These are phyloP conservation scores for Daldinia childiae DNA, from an alignment of 495 filamentous ascomycete genomes.

Conservation along the genomic window DNA sequence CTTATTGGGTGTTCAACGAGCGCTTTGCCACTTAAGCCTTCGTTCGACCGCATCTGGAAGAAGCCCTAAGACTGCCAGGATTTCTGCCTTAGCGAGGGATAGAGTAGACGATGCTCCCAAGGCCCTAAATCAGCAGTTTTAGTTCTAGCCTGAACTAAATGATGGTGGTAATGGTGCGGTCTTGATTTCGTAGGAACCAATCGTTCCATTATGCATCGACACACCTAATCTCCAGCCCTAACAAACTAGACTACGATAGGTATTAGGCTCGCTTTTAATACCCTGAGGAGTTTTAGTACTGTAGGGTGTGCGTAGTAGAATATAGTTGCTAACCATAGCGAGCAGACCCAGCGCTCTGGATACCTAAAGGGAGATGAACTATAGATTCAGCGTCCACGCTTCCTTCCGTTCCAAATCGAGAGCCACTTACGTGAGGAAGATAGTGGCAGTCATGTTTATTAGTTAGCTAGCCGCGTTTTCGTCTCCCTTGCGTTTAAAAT, in stretches of 20 bases:
- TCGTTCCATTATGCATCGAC: conserved; percentile 18
- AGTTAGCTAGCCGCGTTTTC: conserved; percentile 2
- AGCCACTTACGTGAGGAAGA: conserved; percentile 28
- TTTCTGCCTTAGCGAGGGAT: conserved; percentile 7
- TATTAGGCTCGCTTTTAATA: conserved; percentile 17
- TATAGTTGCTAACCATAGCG: conserved; percentile 10
- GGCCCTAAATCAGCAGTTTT: background rate
- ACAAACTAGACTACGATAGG: conserved; percentile 30
- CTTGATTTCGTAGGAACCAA: conserved; percentile 29
- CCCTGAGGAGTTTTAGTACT: conserved; percentile 22
- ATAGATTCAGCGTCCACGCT: conserved; percentile 30
- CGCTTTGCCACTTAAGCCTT: conserved; percentile 12
- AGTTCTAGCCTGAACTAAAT: conserved; percentile 15
- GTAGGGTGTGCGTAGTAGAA: conserved; percentile 15
- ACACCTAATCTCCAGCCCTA: conserved; percentile 35
- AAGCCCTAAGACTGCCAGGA: background rate
- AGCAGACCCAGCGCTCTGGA: conserved; percentile 28
- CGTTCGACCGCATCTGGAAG: conserved; percentile 9
- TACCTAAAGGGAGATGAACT: conserved; percentile 24
- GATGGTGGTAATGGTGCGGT: conserved; percentile 9
- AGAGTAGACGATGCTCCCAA: background rate
- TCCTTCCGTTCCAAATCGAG: conserved; percentile 27
- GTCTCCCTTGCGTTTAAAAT: conserved; percentile 21
- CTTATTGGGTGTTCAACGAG: conserved; percentile 9
- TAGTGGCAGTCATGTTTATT: conserved; percentile 6